Evolutionary conservation across 176 grass and related monocot genomes (phyloP).

Genomic region (Ensete glaucum): DNA sequence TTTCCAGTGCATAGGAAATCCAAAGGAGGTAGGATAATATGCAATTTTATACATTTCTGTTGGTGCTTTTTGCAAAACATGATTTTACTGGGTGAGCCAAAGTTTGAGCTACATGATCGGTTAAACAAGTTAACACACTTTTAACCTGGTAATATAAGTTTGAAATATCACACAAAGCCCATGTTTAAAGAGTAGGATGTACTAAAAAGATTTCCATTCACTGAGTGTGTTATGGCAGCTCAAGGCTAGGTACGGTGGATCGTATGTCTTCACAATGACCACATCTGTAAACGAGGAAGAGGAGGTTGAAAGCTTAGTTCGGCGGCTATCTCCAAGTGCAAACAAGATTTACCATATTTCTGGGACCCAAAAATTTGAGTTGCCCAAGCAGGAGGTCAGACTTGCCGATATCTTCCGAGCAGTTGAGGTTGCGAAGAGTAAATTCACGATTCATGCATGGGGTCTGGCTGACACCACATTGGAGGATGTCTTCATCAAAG

Average conservation of each 20-base stretch:
- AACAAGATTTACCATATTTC: slow-evolving; percentile 51
- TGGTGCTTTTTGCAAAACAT: too few relatives aligned
- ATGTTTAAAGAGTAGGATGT: too few relatives aligned
- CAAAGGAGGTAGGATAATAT: slow-evolving; percentile 50
- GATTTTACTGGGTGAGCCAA: too few relatives aligned
- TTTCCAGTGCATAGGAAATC: slow-evolving; percentile 78
- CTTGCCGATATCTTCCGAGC: slow-evolving; percentile 45
- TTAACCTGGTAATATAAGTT: too few relatives aligned
- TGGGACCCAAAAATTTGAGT: slow-evolving; percentile 76
- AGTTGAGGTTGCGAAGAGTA: slow-evolving; percentile 41
- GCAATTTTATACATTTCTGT: too few relatives aligned
- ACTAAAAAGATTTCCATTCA: neutral
- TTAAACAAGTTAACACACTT: too few relatives aligned
- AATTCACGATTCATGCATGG: slow-evolving; percentile 59
- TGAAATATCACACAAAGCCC: too few relatives aligned
- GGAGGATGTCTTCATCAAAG: slow-evolving; percentile 86
- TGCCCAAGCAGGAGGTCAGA: slow-evolving; percentile 41
- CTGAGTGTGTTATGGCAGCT: slow-evolving; percentile 22
- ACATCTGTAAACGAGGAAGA: slow-evolving; percentile 44
- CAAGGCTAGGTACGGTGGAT: slow-evolving; percentile 65
- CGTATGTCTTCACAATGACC: slow-evolving; percentile 57
- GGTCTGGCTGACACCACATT: slow-evolving; percentile 66
- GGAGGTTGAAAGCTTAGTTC: slow-evolving; percentile 37
- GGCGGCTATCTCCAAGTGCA: slow-evolving; percentile 27
- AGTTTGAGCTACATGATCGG: too few relatives aligned